A percentile compares a stretch with the other conserved stretches of the same genome.
phyloP scores from a whole-genome alignment of 768 basidiomycete genomes.

The Trichaptum fuscoviolaceum region DNA sequence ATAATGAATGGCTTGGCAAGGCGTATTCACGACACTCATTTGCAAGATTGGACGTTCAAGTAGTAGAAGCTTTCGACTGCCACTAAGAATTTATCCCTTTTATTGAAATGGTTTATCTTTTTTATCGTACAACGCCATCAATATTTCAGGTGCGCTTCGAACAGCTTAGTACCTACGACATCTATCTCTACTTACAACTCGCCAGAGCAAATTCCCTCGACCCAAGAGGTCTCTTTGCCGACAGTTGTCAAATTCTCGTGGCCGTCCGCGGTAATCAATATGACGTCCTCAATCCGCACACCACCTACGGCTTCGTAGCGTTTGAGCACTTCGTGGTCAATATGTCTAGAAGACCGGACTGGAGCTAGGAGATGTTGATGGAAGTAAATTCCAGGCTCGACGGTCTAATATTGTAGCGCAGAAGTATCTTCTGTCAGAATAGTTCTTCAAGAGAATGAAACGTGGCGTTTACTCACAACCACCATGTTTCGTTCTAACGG shows the following conservation, averaged over 20 bases:
- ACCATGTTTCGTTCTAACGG: conserved; percentile 79
- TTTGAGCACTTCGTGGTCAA: conserved; percentile 65
- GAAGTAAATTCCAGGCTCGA: conserved; percentile 90
- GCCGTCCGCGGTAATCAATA: conserved; percentile 69
- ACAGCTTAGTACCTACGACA: too few species aligned
- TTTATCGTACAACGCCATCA: too few species aligned
- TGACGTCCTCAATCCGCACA: conserved; percentile 90
- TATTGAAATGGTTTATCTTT: too few species aligned
- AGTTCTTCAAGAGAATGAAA: not conserved
- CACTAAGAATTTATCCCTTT: too few species aligned
- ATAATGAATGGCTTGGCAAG: conserved; percentile 21
- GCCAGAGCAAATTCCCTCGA: conserved; percentile 81
- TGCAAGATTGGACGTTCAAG: conserved; percentile 49
- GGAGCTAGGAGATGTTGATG: conserved; percentile 69
- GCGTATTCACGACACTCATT: conserved; percentile 55
- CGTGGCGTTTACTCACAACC: conserved; percentile 49
- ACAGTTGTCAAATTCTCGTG: conserved; percentile 85
- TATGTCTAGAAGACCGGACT: conserved; percentile 54
- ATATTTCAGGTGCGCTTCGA: too few species aligned
- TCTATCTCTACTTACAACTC: conserved; percentile 21
- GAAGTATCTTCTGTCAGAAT: conserved; percentile 4
- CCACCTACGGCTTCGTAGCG: conserved; percentile 82
- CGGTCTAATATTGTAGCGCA: conserved; percentile 47
- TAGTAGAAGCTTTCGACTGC: conserved; percentile 23
- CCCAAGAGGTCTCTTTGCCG: conserved; percentile 72